A percentile compares a stretch with the other conserved stretches of the same genome.
Conservation (phyloP, 805 yeast genomes). For the Saccharomyces mikatae region DNA sequence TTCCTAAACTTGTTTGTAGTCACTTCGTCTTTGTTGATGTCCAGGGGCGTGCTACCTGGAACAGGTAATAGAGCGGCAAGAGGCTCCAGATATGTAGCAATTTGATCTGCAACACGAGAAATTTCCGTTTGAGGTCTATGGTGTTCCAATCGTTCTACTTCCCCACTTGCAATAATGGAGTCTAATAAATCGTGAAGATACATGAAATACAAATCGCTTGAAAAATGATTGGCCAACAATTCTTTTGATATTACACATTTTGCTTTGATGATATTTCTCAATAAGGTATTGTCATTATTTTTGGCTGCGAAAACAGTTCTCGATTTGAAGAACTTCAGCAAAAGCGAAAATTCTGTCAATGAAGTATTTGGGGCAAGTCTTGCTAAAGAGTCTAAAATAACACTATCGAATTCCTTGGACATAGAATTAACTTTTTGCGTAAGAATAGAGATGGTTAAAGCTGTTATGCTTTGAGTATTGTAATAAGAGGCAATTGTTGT, state of each 20-base stretch:
- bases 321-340: slow-evolving; percentile 50
- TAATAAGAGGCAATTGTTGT: slow-evolving; percentile 58
- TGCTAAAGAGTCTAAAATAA: slow-evolving; percentile 54
- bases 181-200: slow-evolving; percentile 62
- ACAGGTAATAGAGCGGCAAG: slow-evolving; percentile 68
- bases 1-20: slow-evolving; percentile 63
- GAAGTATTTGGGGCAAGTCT: slow-evolving; percentile 54
- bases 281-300: slow-evolving; percentile 30
- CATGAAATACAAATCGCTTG: slow-evolving; percentile 40
- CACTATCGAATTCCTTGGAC: slow-evolving; percentile 45
- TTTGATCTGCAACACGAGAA: slow-evolving; percentile 61
- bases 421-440: slow-evolving; percentile 58
- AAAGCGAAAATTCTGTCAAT: slow-evolving; percentile 57
- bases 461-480: slow-evolving; percentile 63
- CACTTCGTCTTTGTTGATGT: slow-evolving; percentile 34
- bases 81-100: slow-evolving; percentile 56
- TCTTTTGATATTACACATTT: slow-evolving; percentile 38
- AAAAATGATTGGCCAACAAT: slow-evolving; percentile 21
- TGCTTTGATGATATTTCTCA: slow-evolving; percentile 41
- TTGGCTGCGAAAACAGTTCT: slow-evolving; percentile 40
- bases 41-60: slow-evolving; percentile 38
- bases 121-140: slow-evolving; percentile 74
- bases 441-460: slow-evolving; percentile 71
- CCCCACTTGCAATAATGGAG: slow-evolving; percentile 69
- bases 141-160: slow-evolving; percentile 63